Evolutionary conservation across 2,329 filamentous ascomycete genomes (phyloP).

Genomic region (Paraconiothyrium brasiliense): DNA sequence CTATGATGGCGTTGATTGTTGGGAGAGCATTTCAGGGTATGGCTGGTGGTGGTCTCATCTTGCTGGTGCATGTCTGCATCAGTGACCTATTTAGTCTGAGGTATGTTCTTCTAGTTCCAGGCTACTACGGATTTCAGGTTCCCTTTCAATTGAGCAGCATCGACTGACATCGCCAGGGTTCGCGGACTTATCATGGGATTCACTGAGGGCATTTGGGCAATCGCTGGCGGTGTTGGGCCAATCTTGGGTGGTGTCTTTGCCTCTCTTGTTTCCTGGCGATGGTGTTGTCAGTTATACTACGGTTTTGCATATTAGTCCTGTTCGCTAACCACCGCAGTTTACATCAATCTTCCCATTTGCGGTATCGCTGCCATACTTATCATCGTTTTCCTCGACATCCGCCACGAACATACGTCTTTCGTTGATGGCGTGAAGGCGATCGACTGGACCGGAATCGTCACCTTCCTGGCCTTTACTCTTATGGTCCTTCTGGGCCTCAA

Average conservation of each 20-base stretch:
- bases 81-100: slow-evolving; percentile 70
- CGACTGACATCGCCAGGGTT: slow-evolving; percentile 38
- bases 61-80: slow-evolving; percentile 70
- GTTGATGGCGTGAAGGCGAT: slow-evolving; percentile 60
- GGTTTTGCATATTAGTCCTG: slow-evolving; percentile 2
- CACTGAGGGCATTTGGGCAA: slow-evolving; percentile 63
- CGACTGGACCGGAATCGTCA: slow-evolving; percentile 64
- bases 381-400: slow-evolving; percentile 63
- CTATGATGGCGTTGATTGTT: slow-evolving; percentile 67
- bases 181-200: slow-evolving; percentile 62
- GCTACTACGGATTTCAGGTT: too few species aligned
- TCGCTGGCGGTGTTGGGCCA: slow-evolving; percentile 63
- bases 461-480: slow-evolving; percentile 60
- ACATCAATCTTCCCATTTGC: slow-evolving; percentile 64
- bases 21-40: slow-evolving; percentile 70
- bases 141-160: neutral
- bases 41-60: slow-evolving; percentile 70
- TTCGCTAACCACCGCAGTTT: slow-evolving; percentile 47
- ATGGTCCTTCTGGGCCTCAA: slow-evolving; percentile 64
- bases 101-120: slow-evolving; percentile 12
- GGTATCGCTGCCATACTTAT: slow-evolving; percentile 61
- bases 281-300: slow-evolving; percentile 53
- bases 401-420: slow-evolving; percentile 63
- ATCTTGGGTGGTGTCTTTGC: slow-evolving; percentile 63
- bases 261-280: slow-evolving; percentile 59